phyloP scores from a whole-genome alignment of 176 grass and related monocot species.

The Lolium perenne region DNA sequence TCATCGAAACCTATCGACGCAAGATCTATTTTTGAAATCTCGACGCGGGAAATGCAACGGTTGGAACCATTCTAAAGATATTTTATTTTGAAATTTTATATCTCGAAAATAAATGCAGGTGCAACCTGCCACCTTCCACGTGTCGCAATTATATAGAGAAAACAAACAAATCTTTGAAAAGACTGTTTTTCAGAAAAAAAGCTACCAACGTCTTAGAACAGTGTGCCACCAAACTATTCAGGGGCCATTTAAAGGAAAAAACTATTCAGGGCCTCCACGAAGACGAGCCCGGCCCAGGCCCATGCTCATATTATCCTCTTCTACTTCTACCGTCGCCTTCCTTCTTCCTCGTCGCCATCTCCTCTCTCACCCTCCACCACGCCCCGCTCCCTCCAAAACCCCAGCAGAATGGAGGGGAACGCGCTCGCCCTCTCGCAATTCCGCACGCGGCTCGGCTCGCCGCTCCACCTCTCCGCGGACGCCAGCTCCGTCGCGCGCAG shows the following conservation, averaged over 20 bases:
- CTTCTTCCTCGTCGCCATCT: not conserved
- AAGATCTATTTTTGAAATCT: no score
- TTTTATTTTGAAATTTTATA: no score
- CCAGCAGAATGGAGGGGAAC: conserved; percentile 47
- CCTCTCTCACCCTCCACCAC: conserved; percentile 2
- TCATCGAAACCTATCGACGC: no score
- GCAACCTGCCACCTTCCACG: no score
- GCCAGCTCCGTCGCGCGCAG: not conserved
- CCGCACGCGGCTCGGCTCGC: conserved; percentile 17
- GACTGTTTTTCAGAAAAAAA: no score
- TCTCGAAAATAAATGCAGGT: no score
- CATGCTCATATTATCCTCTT: not conserved
- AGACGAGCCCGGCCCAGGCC: conserved; percentile 18
- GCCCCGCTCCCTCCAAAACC: conserved; percentile 26
- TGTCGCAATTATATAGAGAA: no score
- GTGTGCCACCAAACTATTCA: not conserved
- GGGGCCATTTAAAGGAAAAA: no score
- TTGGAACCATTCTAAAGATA: no score
- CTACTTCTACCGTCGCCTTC: conserved; percentile 12
- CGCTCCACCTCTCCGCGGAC: conserved; percentile 13
- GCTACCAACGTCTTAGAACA: not conserved
- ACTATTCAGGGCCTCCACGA: not conserved
- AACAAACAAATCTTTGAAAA: no score
- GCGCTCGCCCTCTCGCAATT: conserved; percentile 28
- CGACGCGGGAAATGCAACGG: no score